Evolutionary conservation across 257 asterid genomes (phyloP), one percentile per base, ranked within the genome.

Genomic region (Plantago major): DNA sequence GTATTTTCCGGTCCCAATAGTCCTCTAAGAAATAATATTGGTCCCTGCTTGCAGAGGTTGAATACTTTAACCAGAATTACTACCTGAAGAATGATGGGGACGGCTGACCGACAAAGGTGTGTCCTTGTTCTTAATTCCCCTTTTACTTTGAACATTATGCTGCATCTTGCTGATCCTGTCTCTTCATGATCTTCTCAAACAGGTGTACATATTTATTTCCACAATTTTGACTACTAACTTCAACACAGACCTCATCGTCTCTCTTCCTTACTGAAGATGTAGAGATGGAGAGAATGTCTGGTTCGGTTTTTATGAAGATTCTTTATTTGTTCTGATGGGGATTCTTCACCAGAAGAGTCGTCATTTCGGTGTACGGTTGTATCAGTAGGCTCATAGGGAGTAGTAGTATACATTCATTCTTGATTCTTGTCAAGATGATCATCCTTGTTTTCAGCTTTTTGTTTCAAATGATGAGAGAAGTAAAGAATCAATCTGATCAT

Each of bases 31-130:
- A 57, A 54, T 43, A 64, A 37, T 10, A 13, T 69, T 72, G 75
- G 75, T 73, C 77, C 81, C 58, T 52, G 56, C 43, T 65, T 67
- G 64, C 76, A 84, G 86, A 79, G 45, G 46, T 72, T 66, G 69
- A 67, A 72, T 57, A 67, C 73, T 79, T 74, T 74, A 4, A 4
- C 40, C 75, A 62, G 62, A 71, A 75, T 74, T 77, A 75, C 81
- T 80, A 69, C 71, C 69, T 69, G 79, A 72, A 72, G 79, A 66
- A 67, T 55, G 79, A 75, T 65, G 76, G 92, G 85, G 89, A 81
- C 87, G 55, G 49, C 50, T 56, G 89, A 76, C 72, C 75, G 69
- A 71, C 65, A 84, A 78, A 83, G 81, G 95, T 77, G 79, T 87
- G 75, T 67, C 67, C 78, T 53, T 62, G 63, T 69, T 66, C 72